Percentiles rank a stretch among this genome's conserved stretches.
These are phyloP conservation scores for Tylopilus rubrobrunneus DNA, from an alignment of 768 basidiomycete species.

Conservation along the genomic window DNA sequence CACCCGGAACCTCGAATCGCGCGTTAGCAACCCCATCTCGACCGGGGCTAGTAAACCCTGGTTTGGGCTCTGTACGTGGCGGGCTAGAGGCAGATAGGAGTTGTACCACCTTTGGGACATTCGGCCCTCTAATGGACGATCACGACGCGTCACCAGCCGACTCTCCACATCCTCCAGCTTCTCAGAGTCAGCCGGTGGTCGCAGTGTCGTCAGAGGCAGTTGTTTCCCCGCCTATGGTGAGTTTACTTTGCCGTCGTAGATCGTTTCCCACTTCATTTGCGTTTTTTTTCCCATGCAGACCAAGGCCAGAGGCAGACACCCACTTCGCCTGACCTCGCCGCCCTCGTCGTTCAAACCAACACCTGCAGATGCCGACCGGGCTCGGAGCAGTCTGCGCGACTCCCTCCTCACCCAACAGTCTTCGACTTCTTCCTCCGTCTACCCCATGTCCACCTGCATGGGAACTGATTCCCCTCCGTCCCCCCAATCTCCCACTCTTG, in stretches of 20 bases:
- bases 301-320: constrained; percentile 35
- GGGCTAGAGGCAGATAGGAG: constrained; percentile 23
- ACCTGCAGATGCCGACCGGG: constrained; percentile 28
- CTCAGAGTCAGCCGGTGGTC: constrained; percentile 11
- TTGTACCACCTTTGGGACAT: constrained; percentile 18
- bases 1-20: constrained; percentile 10
- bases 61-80: constrained; percentile 6
- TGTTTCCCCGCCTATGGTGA: constrained; percentile 16
- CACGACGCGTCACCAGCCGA: constrained; percentile 6
- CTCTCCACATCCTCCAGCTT: not conserved
- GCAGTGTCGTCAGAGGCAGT: constrained; percentile 11
- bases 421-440: constrained; percentile 69
- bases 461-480: constrained; percentile 62
- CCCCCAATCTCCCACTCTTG: constrained; percentile 52
- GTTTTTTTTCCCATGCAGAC: constrained; percentile 16
- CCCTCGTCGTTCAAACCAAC: constrained; percentile 32
- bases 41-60: constrained; percentile 7
- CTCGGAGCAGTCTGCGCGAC: constrained; percentile 54
- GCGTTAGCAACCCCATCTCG: constrained; percentile 12
- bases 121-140: constrained; percentile 21
- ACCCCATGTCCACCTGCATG: constrained; percentile 69
- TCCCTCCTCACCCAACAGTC: constrained; percentile 61
- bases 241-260: constrained; percentile 15
- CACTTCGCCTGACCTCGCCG: constrained; percentile 34
- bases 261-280: constrained; percentile 16